phyloP scores from a whole-genome alignment of 257 asterid genomes.

The Phtheirospermum japonicum region DNA sequence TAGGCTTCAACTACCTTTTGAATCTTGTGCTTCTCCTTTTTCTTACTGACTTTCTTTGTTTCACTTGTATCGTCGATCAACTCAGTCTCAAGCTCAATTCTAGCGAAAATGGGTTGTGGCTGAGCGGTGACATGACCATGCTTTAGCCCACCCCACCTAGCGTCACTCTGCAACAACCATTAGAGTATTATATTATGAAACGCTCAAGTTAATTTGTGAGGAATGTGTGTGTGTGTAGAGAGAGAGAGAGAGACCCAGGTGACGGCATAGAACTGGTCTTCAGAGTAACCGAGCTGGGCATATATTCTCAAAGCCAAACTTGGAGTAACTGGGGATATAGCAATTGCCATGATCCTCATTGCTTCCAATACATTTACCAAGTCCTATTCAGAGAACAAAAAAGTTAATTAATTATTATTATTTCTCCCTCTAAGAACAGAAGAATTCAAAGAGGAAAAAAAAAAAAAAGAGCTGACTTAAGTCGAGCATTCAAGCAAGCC shows the following conservation, averaged over 20 bases:
- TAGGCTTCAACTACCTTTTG: slow-evolving; percentile 57
- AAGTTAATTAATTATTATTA: background rate
- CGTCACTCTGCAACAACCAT: slow-evolving; percentile 56
- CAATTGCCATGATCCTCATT: slow-evolving; percentile 76
- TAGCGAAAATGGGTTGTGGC: slow-evolving; percentile 76
- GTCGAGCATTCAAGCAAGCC: no score
- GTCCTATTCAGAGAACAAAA: slow-evolving; percentile 45
- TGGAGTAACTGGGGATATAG: slow-evolving; percentile 82
- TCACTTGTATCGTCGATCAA: slow-evolving; percentile 32
- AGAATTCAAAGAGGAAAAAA: background rate
- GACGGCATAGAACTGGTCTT: slow-evolving; percentile 67
- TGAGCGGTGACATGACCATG: slow-evolving; percentile 66
- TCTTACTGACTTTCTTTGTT: slow-evolving; percentile 42
- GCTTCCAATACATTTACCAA: slow-evolving; percentile 74
- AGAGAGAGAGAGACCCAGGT: slow-evolving; percentile 61
- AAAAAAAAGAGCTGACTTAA: no score
- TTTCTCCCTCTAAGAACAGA: background rate
- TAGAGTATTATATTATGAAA: slow-evolving; percentile 18
- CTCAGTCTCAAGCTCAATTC: slow-evolving; percentile 60
- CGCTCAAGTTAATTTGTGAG: slow-evolving; percentile 12
- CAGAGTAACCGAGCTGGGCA: slow-evolving; percentile 82
- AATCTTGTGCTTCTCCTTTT: slow-evolving; percentile 44
- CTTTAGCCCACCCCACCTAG: slow-evolving; percentile 89
- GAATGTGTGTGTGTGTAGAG: slow-evolving; percentile 12
- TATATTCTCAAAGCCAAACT: slow-evolving; percentile 63